A percentile compares a stretch with the other conserved stretches of the same genome.
Conservation (phyloP, 1,284 basidiomycete species). For the Melampsora larici-populina region DNA sequence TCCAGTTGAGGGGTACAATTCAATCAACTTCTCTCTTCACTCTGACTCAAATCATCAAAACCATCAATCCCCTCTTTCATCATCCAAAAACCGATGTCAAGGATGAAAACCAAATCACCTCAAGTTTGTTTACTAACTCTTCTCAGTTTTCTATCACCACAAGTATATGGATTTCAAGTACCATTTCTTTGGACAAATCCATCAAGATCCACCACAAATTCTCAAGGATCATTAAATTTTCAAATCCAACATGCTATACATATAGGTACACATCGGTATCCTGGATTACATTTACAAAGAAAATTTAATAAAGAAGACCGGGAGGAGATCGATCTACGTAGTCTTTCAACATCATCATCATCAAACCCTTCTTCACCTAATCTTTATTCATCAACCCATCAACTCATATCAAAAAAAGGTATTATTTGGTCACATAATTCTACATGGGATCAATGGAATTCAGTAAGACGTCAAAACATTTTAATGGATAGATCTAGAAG, state of each 20-base stretch:
- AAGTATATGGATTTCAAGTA: constrained; percentile 13
- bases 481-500: constrained; percentile 8
- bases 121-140: background rate
- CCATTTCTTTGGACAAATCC: constrained; percentile 42
- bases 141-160: background rate
- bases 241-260: constrained; percentile 47
- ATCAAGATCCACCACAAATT: background rate
- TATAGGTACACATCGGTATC: constrained; percentile 32
- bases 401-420: constrained; percentile 27
- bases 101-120: background rate
- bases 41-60: background rate
- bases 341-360: background rate
- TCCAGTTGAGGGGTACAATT: no score
- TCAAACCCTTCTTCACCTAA: constrained; percentile 16
- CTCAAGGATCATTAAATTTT: constrained; percentile 4
- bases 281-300: constrained; percentile 41
- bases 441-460: constrained; percentile 43
- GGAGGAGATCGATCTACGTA: constrained; percentile 27
- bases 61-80: no score
- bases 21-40: no score
- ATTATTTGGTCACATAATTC: constrained; percentile 44
- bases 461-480: constrained; percentile 18
- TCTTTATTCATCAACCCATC: constrained; percentile 23
- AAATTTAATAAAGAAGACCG: constrained; percentile 45
- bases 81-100: no score